These are phyloP conservation scores for Elaeis oleifera DNA, from an alignment of 202 grass and related monocot genomes.

Conservation along the genomic window DNA sequence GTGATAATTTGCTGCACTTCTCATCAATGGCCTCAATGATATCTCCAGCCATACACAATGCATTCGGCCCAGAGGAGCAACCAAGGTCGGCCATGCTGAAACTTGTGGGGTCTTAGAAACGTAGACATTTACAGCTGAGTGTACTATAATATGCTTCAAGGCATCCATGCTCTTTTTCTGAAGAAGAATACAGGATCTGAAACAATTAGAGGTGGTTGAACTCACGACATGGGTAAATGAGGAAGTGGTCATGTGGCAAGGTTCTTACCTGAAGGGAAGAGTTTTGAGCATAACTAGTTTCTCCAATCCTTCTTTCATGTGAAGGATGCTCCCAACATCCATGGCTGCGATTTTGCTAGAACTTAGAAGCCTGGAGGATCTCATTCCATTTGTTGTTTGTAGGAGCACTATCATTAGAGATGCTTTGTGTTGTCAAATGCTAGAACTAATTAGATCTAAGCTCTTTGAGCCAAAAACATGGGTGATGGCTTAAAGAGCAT, in stretches of 20 bases:
- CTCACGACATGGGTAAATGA: too few relatives aligned
- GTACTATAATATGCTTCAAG: constrained; percentile 61
- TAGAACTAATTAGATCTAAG: too few relatives aligned
- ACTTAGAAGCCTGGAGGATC: too few relatives aligned
- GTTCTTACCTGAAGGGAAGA: constrained; percentile 67
- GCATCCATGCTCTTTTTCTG: constrained; percentile 77
- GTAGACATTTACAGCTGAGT: constrained; percentile 53
- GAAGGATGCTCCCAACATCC: constrained; percentile 75
- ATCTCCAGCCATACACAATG: background rate
- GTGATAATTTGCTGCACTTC: background rate
- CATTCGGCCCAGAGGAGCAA: constrained; percentile 16
- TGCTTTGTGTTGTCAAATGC: too few relatives aligned
- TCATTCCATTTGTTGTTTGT: too few relatives aligned
- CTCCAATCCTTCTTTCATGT: constrained; percentile 84
- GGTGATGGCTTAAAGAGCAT: too few relatives aligned
- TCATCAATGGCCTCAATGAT: background rate
- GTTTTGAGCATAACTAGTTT: constrained; percentile 91
- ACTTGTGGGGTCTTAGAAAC: constrained; percentile 48
- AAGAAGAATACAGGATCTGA: background rate
- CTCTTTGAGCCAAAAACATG: too few relatives aligned
- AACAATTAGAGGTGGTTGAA: too few relatives aligned
- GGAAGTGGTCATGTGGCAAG: background rate
- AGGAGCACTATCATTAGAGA: too few relatives aligned
- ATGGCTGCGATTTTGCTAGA: constrained; percentile 1
- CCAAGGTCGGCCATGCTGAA: constrained; percentile 51